phyloP scores from a whole-genome alignment of 202 grass and related monocot species.

The Setaria viridis region DNA sequence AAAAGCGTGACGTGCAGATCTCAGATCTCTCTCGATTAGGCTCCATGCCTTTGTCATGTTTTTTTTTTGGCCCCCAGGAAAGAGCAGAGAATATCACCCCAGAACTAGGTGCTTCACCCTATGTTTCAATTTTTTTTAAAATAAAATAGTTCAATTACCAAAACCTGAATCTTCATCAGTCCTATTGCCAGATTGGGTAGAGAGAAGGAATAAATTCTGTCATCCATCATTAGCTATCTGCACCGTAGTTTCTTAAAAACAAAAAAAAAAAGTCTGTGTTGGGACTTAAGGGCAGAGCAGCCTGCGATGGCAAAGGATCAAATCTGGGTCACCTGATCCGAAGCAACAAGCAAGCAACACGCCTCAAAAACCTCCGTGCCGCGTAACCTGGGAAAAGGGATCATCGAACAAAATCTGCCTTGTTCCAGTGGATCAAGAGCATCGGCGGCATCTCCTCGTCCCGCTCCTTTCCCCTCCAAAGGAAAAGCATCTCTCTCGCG shows the following conservation, averaged over 20 bases:
- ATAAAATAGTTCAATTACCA: background rate
- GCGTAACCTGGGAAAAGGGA: conserved; percentile 40
- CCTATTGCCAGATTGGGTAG: background rate
- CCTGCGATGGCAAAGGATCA: conserved; percentile 31
- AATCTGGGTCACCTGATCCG: conserved; percentile 1
- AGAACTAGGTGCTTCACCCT: background rate
- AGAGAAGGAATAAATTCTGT: background rate
- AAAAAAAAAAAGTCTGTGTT: background rate
- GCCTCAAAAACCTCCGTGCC: conserved; percentile 30
- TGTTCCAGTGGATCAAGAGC: conserved; percentile 10
- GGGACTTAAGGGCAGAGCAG: too few relatives aligned
- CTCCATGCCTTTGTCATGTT: background rate
- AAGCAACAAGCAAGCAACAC: conserved; percentile 7
- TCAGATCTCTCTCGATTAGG: conserved; percentile 28
- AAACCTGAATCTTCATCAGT: background rate
- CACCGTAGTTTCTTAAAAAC: background rate
- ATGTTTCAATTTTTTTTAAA: background rate
- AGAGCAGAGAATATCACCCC: background rate
- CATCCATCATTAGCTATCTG: background rate
- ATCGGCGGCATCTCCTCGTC: conserved; percentile 53
- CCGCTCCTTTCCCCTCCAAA: conserved; percentile 27
- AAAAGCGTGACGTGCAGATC: conserved; percentile 14
- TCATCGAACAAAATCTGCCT: conserved; percentile 35
- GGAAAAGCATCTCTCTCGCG: conserved; percentile 51
- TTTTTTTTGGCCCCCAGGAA: background rate